These are phyloP conservation scores for Mercurialis annua DNA, from an alignment of 345 rosid species.

Conservation along the genomic window DNA sequence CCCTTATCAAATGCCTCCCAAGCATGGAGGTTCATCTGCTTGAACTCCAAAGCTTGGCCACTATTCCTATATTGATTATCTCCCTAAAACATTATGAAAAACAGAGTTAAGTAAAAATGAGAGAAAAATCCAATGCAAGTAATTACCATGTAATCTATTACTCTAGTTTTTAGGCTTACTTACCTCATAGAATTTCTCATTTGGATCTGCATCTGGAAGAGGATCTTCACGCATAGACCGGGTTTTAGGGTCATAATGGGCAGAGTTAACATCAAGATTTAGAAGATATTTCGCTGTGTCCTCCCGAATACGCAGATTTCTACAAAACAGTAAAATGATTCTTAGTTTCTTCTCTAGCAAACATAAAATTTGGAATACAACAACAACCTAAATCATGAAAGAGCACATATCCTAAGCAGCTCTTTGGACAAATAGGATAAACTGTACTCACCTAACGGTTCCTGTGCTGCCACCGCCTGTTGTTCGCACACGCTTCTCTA, in stretches of 20 bases:
- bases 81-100: slow-evolving; percentile 35
- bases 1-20: slow-evolving; percentile 75
- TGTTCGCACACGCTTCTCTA: slow-evolving; percentile 95
- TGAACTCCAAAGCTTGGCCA: slow-evolving; percentile 74
- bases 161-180: slow-evolving; percentile 25
- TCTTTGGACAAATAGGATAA: too few species aligned
- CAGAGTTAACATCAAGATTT: slow-evolving; percentile 74
- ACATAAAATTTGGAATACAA: neutral
- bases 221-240: slow-evolving; percentile 83
- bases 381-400: neutral
- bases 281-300: slow-evolving; percentile 72
- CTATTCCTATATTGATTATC: slow-evolving; percentile 66
- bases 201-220: slow-evolving; percentile 72
- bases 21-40: slow-evolving; percentile 55
- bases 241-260: slow-evolving; percentile 75
- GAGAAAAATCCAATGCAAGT: neutral
- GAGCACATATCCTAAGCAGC: neutral
- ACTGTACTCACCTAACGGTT: slow-evolving; percentile 68
- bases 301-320: slow-evolving; percentile 77
- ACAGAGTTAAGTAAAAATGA: neutral
- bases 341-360: neutral
- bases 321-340: slow-evolving; percentile 7
- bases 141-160: neutral
- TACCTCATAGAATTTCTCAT: slow-evolving; percentile 63
- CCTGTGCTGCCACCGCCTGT: slow-evolving; percentile 99